A percentile compares a stretch with the other conserved stretches of the same genome.
These are phyloP conservation scores for Fusarium duplospermum DNA, from an alignment of 2,329 filamentous ascomycete species.

Conservation along the genomic window DNA sequence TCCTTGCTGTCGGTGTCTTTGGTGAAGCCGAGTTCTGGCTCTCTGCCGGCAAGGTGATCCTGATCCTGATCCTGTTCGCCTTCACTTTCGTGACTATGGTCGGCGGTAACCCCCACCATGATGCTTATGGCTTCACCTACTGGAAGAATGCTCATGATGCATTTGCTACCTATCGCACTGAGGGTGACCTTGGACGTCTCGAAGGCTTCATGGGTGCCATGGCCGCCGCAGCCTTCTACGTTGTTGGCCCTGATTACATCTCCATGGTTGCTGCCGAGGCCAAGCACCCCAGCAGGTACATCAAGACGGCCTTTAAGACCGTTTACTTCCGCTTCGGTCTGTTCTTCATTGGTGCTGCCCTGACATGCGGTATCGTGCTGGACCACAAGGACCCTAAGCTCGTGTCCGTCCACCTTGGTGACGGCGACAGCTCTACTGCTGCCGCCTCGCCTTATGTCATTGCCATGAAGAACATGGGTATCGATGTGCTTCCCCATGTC, in stretches of 20 bases:
- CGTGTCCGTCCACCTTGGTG: slow-evolving; percentile 8
- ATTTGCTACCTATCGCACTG: slow-evolving; percentile 20
- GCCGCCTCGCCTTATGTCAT: slow-evolving; percentile 37
- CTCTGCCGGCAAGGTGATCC: slow-evolving; percentile 30
- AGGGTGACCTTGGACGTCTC: slow-evolving; percentile 30
- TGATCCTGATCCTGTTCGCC: slow-evolving; percentile 38
- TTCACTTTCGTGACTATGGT: slow-evolving; percentile 40
- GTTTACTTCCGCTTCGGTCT: slow-evolving; percentile 79
- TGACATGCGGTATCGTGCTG: slow-evolving; percentile 30
- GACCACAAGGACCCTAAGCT: slow-evolving; percentile 20
- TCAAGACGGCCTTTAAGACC: slow-evolving; percentile 79
- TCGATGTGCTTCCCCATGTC: slow-evolving; percentile 60
- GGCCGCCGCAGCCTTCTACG: slow-evolving; percentile 28
- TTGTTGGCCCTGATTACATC: slow-evolving; percentile 39
- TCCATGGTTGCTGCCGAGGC: slow-evolving; percentile 36
- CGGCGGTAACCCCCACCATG: slow-evolving; percentile 30
- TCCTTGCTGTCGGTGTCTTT: slow-evolving; percentile 38
- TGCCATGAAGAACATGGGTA: slow-evolving; percentile 40
- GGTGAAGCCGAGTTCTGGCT: slow-evolving; percentile 41
- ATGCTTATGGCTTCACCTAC: slow-evolving; percentile 36
- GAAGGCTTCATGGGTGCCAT: slow-evolving; percentile 35
- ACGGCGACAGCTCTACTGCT: slow-evolving; percentile 4
- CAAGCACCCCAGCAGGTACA: slow-evolving; percentile 64
- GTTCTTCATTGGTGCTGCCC: slow-evolving; percentile 73
- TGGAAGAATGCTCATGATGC: slow-evolving; percentile 29